Evolutionary conservation across 2,329 filamentous ascomycete genomes (phyloP).

Genomic region (Penicillium sp.): DNA sequence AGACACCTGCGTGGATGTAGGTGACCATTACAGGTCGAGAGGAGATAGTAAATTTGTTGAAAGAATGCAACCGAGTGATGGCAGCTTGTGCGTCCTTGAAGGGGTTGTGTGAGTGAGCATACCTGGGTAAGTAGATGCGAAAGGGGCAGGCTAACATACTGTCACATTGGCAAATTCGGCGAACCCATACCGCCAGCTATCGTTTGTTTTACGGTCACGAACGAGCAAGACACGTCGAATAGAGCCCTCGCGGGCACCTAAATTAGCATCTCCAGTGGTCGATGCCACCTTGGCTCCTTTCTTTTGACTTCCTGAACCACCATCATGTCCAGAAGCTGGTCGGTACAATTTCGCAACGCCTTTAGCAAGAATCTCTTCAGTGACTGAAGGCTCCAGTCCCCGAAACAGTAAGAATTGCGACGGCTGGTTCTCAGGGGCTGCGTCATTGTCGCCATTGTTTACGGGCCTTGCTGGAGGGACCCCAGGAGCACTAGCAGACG

Average conservation of each 20-base stretch:
- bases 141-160: conserved; percentile 27
- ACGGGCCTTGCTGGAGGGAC: conserved; percentile 45
- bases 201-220: conserved; percentile 68
- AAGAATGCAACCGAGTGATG: conserved; percentile 68
- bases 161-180: conserved; percentile 77
- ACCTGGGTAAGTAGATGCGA: neutral
- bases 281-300: conserved; percentile 54
- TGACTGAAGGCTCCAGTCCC: conserved; percentile 68
- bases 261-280: conserved; percentile 59
- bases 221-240: conserved; percentile 75
- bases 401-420: conserved; percentile 78
- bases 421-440: conserved; percentile 56
- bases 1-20: conserved; percentile 82
- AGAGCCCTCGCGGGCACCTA: conserved; percentile 73
- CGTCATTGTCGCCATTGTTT: conserved; percentile 58
- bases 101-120: conserved; percentile 5
- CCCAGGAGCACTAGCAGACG: conserved; percentile 34
- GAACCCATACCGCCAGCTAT: conserved; percentile 80
- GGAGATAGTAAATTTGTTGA: conserved; percentile 75
- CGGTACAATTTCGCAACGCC: conserved; percentile 75
- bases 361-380: conserved; percentile 70
- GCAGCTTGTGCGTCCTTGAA: conserved; percentile 69
- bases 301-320: conserved; percentile 41
- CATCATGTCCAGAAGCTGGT: conserved; percentile 41
- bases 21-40: conserved; percentile 70